Percentiles rank a stretch among this genome's conserved stretches.
phyloP scores from a whole-genome alignment of 78 protist genomes.

The Chrysochromulina parva region DNA sequence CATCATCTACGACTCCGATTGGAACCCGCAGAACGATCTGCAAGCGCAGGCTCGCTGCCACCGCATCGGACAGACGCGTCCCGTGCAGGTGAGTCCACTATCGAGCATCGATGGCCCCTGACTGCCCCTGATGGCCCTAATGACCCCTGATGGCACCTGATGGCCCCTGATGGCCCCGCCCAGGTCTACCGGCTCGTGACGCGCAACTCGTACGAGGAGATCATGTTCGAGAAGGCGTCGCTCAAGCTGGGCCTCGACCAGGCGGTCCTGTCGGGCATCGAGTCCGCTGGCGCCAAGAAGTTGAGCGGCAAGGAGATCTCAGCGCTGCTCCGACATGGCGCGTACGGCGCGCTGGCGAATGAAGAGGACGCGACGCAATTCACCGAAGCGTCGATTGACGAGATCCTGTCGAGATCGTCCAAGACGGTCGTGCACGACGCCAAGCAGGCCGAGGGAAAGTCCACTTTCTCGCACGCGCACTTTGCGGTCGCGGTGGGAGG shows the following conservation, averaged over 20 bases:
- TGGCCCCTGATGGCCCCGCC: neutral
- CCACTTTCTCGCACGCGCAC: conserved; percentile 46
- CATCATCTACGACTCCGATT: conserved; percentile 82
- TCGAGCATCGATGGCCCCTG: neutral
- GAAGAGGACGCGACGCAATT: conserved; percentile 12
- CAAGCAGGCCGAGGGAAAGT: neutral
- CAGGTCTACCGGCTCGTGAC: conserved; percentile 58
- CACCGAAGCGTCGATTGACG: conserved; percentile 34
- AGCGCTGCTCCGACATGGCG: conserved; percentile 29
- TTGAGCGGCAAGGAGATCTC: conserved; percentile 20
- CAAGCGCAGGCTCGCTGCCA: conserved; percentile 46
- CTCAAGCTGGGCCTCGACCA: conserved; percentile 58
- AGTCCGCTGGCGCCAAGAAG: neutral
- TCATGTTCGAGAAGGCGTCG: conserved; percentile 58
- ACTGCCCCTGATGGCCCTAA: no score
- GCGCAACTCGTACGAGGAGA: conserved; percentile 44
- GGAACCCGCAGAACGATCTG: conserved; percentile 58
- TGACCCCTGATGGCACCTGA: no score
- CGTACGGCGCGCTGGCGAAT: conserved; percentile 19
- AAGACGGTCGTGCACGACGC: neutral
- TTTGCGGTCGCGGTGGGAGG: conserved; percentile 8
- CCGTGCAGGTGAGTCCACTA: no score
- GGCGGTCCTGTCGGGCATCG: conserved; percentile 44
- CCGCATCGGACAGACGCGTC: conserved; percentile 63
- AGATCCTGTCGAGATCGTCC: conserved; percentile 8